Evolutionary conservation across 805 yeast genomes (phyloP), one percentile per base, ranked within the genome.

Genomic region (Candida methanosorbosa): DNA sequence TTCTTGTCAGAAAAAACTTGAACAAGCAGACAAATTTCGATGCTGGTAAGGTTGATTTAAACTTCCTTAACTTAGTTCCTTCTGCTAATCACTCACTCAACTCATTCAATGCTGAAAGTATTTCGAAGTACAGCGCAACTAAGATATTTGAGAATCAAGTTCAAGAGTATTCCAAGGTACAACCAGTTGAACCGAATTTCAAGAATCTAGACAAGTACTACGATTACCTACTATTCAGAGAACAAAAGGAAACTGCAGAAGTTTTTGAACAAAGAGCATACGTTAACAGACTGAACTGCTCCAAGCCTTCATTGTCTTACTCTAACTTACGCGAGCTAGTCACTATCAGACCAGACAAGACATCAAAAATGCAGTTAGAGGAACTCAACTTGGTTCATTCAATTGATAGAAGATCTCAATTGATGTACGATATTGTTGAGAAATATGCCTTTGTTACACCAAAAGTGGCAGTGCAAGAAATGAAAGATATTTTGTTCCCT

Each of bases 361-460:
- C 8, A 40, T 16, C 19, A 13, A 42, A 15, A 19, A 38, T 31
- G 17, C 56, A 55, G 32, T 36, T 52, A 20, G 37, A 45, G 17
- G 52, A 59, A 9, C 28, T 56, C 26, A 62, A 63, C 1, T 38
- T 70, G 13, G 54, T 69, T 14, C 64, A 58, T 34, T 68, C 76
- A 2, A 42, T 72, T 33, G 52, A 54, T 20, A 57, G 66, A 0
- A 56, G 73, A 40, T 49, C 69, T 5, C 32, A 52, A 3, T 29
- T 40, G 0, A 63, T 78, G 65, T 53, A 59, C 9, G 75, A 72
- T 23, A 50, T 63, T 0, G 70, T 90, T 38, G 85, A 83, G 29
- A 76, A 80, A 40, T 92, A 68, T 57, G 84, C 94, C 0, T 90
- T 84, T 42, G 71, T 90, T 4, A 92, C 97, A 0, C 98, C 99